Evolutionary conservation across 768 basidiomycete species (phyloP).

Genomic region (Ramaria sp.): DNA sequence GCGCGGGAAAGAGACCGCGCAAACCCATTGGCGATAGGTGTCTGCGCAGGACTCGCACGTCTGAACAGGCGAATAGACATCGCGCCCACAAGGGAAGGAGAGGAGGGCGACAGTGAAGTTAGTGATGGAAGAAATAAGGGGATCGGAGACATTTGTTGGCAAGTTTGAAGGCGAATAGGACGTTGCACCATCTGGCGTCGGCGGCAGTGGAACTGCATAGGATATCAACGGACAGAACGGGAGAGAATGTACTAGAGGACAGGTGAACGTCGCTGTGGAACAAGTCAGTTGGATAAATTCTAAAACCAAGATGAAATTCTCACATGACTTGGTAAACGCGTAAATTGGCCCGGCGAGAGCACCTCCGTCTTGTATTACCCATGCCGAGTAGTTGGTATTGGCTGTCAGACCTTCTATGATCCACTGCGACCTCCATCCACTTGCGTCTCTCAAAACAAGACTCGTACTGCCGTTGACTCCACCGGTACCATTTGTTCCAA

Average conservation of each 20-base stretch:
- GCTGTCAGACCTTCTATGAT: constrained; percentile 46
- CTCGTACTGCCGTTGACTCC: constrained; percentile 28
- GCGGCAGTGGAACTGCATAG: constrained; percentile 58
- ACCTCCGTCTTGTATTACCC: constrained; percentile 42
- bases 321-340: constrained; percentile 68
- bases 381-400: constrained; percentile 72
- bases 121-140: constrained; percentile 46
- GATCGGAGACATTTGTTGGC: constrained; percentile 34
- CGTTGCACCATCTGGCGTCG: constrained; percentile 29
- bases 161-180: constrained; percentile 42
- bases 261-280: constrained; percentile 49
- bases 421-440: constrained; percentile 65
- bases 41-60: constrained; percentile 65
- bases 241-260: constrained; percentile 57
- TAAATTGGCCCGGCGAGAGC: constrained; percentile 58
- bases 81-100: constrained; percentile 70
- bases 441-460: constrained; percentile 43
- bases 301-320: constrained; percentile 14
- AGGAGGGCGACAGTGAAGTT: constrained; percentile 68
- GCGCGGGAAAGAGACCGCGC: constrained; percentile 60
- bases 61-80: constrained; percentile 67
- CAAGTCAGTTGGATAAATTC: not conserved
- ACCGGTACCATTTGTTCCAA: constrained; percentile 19
- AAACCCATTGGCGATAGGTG: constrained; percentile 72
- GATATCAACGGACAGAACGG: constrained; percentile 64